phyloP scores from a whole-genome alignment of 805 yeast genomes.

The Metschnikowia corniflorae region DNA sequence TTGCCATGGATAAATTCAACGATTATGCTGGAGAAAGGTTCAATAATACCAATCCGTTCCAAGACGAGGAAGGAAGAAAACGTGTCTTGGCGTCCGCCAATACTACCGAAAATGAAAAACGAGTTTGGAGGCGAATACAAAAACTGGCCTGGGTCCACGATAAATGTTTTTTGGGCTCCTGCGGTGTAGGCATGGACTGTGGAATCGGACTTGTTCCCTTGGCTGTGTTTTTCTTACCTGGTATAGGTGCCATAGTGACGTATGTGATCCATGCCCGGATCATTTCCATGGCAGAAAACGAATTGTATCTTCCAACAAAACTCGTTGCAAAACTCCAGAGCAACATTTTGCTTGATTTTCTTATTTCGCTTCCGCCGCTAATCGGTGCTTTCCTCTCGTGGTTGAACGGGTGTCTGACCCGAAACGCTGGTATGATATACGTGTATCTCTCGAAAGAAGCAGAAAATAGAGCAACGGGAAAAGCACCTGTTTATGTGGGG shows the following conservation, averaged over 20 bases:
- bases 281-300: constrained; percentile 54
- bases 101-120: constrained; percentile 52
- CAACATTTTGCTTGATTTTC: constrained; percentile 69
- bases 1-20: constrained; percentile 55
- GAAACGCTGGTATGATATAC: constrained; percentile 83
- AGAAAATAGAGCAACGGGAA: constrained; percentile 10
- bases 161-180: constrained; percentile 75
- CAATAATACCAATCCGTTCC: constrained; percentile 64
- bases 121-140: constrained; percentile 71
- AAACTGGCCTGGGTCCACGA: constrained; percentile 85
- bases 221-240: constrained; percentile 63
- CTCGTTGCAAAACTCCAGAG: constrained; percentile 69
- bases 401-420: constrained; percentile 81
- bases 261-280: constrained; percentile 73
- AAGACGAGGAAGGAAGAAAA: constrained; percentile 55
- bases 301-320: constrained; percentile 53
- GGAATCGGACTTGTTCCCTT: constrained; percentile 80
- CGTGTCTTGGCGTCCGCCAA: constrained; percentile 55
- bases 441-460: constrained; percentile 10
- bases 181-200: constrained; percentile 58
- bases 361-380: constrained; percentile 75
- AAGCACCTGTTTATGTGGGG: constrained; percentile 13
- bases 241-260: constrained; percentile 81
- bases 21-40: constrained; percentile 65
- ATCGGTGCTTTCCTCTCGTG: constrained; percentile 76